Conservation (phyloP, 768 basidiomycete genomes). For the Rhodotorula graminis region DNA sequence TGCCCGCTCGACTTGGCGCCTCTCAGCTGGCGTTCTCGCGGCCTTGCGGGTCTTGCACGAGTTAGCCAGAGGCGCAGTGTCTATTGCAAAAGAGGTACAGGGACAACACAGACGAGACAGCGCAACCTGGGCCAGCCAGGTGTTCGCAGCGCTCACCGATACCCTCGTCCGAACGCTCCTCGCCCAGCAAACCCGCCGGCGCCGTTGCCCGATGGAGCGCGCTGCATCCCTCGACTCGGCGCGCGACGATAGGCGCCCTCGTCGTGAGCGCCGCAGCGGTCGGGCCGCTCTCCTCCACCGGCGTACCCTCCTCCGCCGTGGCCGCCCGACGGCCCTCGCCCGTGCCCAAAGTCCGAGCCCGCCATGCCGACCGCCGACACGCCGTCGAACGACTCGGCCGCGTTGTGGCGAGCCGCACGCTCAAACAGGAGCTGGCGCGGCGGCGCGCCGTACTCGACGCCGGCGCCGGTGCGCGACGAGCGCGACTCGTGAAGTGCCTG, state of each 20-base stretch:
- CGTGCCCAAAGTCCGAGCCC: neutral
- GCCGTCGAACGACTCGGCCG: conserved; percentile 6
- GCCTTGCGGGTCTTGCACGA: too few species aligned
- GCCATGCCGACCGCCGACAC: neutral
- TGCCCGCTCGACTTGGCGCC: too few species aligned
- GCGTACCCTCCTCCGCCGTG: neutral
- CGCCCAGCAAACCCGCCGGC: neutral
- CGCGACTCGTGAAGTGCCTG: neutral
- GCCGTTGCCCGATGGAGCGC: neutral
- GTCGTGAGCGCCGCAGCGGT: neutral
- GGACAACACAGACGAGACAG: neutral
- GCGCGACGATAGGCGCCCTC: neutral
- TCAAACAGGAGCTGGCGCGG: conserved; percentile 14
- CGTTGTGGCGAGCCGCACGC: conserved; percentile 10
- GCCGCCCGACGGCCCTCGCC: neutral
- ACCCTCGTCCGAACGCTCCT: neutral
- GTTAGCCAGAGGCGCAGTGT: too few species aligned
- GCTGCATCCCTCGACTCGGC: neutral
- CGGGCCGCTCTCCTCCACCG: neutral
- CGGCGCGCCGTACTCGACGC: neutral
- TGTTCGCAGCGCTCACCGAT: neutral
- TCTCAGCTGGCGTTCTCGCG: too few species aligned
- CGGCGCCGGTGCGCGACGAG: neutral
- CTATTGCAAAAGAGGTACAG: neutral
- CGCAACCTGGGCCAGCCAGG: too few species aligned